Evolutionary conservation across 768 basidiomycete genomes (phyloP).

Genomic region (Termitomyces sp.): DNA sequence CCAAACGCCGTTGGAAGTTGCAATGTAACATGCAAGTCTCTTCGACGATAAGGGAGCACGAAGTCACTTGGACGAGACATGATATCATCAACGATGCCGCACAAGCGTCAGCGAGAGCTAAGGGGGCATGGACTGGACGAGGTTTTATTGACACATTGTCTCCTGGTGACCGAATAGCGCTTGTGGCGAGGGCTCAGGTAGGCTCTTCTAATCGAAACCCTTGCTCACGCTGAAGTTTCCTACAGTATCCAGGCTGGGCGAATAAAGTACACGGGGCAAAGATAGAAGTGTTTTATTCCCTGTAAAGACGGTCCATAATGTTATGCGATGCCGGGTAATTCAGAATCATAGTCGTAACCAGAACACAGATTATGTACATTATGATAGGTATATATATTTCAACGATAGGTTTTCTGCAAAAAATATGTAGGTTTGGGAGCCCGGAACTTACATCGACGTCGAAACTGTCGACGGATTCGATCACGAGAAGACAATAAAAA

Average conservation of each 20-base stretch:
- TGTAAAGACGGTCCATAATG: no score
- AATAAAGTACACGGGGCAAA: constrained; percentile 20
- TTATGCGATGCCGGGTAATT: no score
- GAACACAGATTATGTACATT: no score
- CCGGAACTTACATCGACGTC: no score
- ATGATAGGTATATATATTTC: no score
- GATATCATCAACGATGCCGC: constrained; percentile 7
- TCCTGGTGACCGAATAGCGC: constrained; percentile 19
- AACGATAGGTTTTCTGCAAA: no score
- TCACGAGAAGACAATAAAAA: no score
- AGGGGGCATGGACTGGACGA: constrained; percentile 10
- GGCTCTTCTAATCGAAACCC: neutral
- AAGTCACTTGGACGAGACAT: constrained; percentile 21
- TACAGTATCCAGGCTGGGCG: constrained; percentile 26
- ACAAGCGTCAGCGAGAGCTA: constrained; percentile 10
- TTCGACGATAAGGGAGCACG: constrained; percentile 11
- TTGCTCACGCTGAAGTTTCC: neutral
- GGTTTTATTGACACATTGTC: constrained; percentile 19
- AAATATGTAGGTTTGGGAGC: no score
- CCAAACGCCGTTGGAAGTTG: constrained; percentile 18
- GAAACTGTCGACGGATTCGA: no score
- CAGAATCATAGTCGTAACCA: no score
- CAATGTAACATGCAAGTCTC: constrained; percentile 28
- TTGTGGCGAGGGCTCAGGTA: constrained; percentile 28
- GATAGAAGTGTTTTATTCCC: constrained; percentile 24